Percentiles rank a stretch among this genome's conserved stretches.
Conservation (phyloP, 352 stramenopile genomes). For the Phytophthora citricola region DNA sequence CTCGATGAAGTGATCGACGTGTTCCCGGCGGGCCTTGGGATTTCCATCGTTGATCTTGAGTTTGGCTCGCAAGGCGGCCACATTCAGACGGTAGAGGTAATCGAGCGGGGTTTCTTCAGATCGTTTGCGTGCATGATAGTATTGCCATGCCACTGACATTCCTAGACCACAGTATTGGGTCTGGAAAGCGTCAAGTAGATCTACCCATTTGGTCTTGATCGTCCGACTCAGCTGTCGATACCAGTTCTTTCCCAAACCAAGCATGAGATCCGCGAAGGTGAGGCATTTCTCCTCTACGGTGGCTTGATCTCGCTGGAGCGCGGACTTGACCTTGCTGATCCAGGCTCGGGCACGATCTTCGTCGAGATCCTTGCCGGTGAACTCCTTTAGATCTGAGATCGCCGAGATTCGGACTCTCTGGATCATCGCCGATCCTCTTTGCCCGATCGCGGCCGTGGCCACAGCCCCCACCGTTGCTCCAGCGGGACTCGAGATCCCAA, state of each 20-base stretch:
- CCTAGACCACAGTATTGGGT: slow-evolving; percentile 1
- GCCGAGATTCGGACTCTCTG: too few relatives aligned
- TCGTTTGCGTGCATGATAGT: slow-evolving; percentile 5
- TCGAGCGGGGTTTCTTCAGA: slow-evolving; percentile 9
- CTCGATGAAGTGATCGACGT: slow-evolving; percentile 17
- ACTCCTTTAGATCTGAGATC: not conserved
- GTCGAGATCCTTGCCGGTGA: not conserved
- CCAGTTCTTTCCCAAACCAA: not conserved
- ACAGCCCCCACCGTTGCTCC: too few relatives aligned
- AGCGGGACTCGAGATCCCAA: too few relatives aligned
- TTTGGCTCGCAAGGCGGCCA: not conserved
- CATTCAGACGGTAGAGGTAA: slow-evolving; percentile 13
- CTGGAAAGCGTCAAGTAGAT: slow-evolving; percentile 4
- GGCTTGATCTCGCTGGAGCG: not conserved
- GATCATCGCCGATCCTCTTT: too few relatives aligned
- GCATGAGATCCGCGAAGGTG: too few relatives aligned
- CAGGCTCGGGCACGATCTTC: not conserved
- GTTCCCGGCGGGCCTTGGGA: not conserved
- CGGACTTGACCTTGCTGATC: slow-evolving; percentile 4
- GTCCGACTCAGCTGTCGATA: slow-evolving; percentile 2
- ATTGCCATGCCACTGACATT: not conserved
- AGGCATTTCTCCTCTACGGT: too few relatives aligned
- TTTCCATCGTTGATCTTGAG: slow-evolving; percentile 12
- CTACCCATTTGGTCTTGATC: not conserved
- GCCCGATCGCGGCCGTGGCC: too few relatives aligned